phyloP scores from a whole-genome alignment of 805 yeast species.

The Yarrowia sp. region DNA sequence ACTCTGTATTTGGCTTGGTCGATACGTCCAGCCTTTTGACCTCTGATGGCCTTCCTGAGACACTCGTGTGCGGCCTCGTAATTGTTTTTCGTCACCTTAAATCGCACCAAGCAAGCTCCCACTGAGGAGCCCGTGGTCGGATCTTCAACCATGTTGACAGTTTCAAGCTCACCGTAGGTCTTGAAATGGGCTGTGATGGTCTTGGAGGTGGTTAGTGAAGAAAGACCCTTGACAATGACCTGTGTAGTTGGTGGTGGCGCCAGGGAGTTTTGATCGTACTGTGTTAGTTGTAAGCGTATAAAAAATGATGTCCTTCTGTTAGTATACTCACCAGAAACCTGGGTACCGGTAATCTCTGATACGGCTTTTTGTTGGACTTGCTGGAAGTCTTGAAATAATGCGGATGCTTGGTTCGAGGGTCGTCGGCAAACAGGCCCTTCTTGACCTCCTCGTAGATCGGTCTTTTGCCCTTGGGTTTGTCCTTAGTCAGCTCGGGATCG shows the following conservation, averaged over 20 bases:
- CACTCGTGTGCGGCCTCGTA: slow-evolving; percentile 55
- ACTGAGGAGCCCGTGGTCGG: slow-evolving; percentile 80
- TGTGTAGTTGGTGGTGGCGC: slow-evolving; percentile 78
- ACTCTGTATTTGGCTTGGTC: slow-evolving; percentile 57
- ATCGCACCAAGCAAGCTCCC: slow-evolving; percentile 71
- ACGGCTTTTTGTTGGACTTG: slow-evolving; percentile 44
- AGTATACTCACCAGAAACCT: slow-evolving; percentile 48
- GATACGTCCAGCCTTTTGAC: slow-evolving; percentile 57
- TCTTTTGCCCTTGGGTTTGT: slow-evolving; percentile 52
- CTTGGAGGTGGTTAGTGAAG: slow-evolving; percentile 47
- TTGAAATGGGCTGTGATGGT: slow-evolving; percentile 51
- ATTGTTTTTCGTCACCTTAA: slow-evolving; percentile 63
- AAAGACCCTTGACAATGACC: slow-evolving; percentile 71
- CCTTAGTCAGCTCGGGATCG: slow-evolving; percentile 60
- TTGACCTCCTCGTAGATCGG: slow-evolving; percentile 47
- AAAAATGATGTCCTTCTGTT: neutral
- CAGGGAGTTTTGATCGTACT: slow-evolving; percentile 71
- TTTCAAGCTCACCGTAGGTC: slow-evolving; percentile 68
- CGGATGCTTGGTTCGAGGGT: slow-evolving; percentile 41
- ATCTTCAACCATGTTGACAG: slow-evolving; percentile 66
- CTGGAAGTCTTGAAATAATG: slow-evolving; percentile 40
- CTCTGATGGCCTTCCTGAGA: slow-evolving; percentile 57
- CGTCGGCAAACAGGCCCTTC: slow-evolving; percentile 15
- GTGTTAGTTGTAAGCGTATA: slow-evolving; percentile 1
- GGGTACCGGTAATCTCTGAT: slow-evolving; percentile 44